These are phyloP conservation scores for Anaeromyces robustus DNA, from an alignment of 192 early-diverging fungal species.

Conservation along the genomic window DNA sequence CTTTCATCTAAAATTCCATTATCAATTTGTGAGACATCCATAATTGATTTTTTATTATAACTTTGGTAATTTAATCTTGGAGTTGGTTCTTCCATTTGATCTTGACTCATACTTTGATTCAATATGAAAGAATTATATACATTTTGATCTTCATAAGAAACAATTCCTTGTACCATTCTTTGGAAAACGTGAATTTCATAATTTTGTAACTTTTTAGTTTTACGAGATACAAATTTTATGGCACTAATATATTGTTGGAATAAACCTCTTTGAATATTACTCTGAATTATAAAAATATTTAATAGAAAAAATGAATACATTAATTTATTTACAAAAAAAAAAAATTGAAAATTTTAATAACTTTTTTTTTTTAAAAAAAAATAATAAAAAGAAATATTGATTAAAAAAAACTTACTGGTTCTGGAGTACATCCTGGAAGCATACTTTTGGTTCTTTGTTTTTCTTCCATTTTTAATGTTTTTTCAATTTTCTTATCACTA, in stretches of 20 bases:
- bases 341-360: no score
- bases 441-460: not conserved
- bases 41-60: not conserved
- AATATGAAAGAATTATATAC: not conserved
- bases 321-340: no score
- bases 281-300: not conserved
- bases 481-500: not conserved
- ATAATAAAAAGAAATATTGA: no score
- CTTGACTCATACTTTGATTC: not conserved
- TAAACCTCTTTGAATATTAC: not conserved
- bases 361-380: no score
- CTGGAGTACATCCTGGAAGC: not conserved
- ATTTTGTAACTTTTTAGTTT: not conserved
- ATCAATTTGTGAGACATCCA: not conserved
- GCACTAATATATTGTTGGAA: not conserved
- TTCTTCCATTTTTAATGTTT: not conserved
- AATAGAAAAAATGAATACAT: no score
- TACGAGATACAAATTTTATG: not conserved
- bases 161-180: not conserved
- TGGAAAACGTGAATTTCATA: not conserved
- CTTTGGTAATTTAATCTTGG: not conserved
- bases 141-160: not conserved
- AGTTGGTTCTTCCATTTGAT: not conserved
- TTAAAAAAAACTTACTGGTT: not conserved
- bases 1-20: not conserved